Evolutionary conservation across 768 basidiomycete species (phyloP), one percentile per base, ranked within the genome.

Genomic region (Ramaria rubella): DNA sequence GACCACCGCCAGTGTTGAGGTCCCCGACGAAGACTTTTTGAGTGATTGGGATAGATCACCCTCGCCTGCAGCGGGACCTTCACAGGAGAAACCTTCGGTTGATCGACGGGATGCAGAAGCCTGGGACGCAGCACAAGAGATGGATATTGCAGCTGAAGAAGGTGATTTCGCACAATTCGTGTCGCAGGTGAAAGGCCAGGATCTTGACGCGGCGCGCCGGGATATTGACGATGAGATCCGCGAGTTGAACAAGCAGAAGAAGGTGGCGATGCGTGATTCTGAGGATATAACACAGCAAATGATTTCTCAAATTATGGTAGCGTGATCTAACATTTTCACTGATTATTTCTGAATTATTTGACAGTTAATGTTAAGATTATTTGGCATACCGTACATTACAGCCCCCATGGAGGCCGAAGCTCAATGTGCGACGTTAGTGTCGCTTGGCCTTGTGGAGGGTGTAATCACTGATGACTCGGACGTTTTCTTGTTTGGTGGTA

Each of bases 341-440:
- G 31, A 11, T 19, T 21, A 17, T 29, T 15, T 12, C 17, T 23
- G 34, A 44, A 24, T 44, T 49, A 30, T 5, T 19, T 24, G 2
- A 38, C 6, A 97, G 94, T 81, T 85, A 49, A 85, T 99, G 81
- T 73, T 99, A 15, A 84, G 90, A 36, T 77, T 96, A 19, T 97
- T 97, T 63, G 96, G 96, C 12, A 96, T 98, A 54, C 96, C 96
- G 2, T 99, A 95, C 65, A 90, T 98, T 64, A 96, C 94, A 3
- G 96, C 96, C 2, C 96, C 96, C 1, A 95, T 95, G 92, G 96
- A 99, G 76, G 96, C 96, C 42, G 96, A 99, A 70, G 96, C 96
- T 0, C 96, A 99, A 69, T 99, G 96, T 65, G 95, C 96, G 0
- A 86, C 91, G 62, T 84, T 99, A 8, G 85, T 92, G 7, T 74